These are phyloP conservation scores for Salvia sclarea DNA, from an alignment of 305 asterid species.

Conservation along the genomic window DNA sequence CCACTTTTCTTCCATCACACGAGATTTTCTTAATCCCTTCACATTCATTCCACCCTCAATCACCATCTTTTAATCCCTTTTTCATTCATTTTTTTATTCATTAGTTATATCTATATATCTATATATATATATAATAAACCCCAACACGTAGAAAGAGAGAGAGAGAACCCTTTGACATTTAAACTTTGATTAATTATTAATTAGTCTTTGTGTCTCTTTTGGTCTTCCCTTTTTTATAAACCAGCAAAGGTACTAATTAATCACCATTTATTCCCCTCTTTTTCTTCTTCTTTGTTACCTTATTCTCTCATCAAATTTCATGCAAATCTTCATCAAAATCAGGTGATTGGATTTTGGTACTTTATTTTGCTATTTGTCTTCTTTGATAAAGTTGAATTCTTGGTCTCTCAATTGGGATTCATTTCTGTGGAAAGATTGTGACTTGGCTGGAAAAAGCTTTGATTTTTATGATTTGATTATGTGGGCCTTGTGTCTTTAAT, in stretches of 20 bases:
- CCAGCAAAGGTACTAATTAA: conserved; percentile 9
- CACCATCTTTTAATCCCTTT: neutral
- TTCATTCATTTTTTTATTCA: neutral
- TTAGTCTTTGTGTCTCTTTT: conserved; percentile 14
- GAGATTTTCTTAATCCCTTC: conserved; percentile 30
- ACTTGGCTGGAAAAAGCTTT: neutral
- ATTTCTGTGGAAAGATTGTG: neutral
- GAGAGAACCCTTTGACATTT: conserved; percentile 37
- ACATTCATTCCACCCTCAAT: conserved; percentile 16
- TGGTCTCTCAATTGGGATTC: neutral
- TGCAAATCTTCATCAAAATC: conserved; percentile 17
- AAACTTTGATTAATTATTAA: conserved; percentile 4
- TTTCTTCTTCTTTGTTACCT: neutral
- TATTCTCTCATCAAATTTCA: conserved; percentile 6
- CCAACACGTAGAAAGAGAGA: conserved; percentile 26
- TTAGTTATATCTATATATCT: neutral
- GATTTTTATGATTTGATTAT: conserved; percentile 14
- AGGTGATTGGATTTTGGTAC: neutral
- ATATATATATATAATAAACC: neutral
- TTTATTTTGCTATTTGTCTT: conserved; percentile 2
- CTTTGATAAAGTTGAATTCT: conserved; percentile 15
- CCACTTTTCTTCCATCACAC: conserved; percentile 61
- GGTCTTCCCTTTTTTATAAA: conserved; percentile 28
- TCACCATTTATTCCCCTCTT: conserved; percentile 24
- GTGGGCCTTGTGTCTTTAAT: neutral